Evolutionary conservation across 2,329 filamentous ascomycete genomes (phyloP), one percentile per base, ranked within the genome.

Genomic region (Monosporascus ibericus): DNA sequence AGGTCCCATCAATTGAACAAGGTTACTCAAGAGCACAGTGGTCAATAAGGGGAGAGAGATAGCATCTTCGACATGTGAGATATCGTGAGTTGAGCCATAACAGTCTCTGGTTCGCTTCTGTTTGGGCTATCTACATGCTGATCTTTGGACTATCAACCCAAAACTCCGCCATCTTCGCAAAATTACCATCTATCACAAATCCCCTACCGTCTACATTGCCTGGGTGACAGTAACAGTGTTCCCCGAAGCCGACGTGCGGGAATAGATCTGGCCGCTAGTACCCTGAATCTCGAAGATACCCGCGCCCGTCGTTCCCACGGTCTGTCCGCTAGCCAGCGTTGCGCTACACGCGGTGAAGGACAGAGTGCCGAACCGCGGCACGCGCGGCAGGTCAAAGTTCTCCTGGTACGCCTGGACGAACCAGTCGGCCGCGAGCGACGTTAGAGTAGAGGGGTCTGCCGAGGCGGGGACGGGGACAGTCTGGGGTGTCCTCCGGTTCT

Each of bases 381-480:
- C 52, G 15, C 47, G 53, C 14, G 53, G 53, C 5, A 57, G 47
- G 36, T 57, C 55, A 14, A 52, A 52, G 18, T 48, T 49, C 18
- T 48, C 34, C 40, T 57, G 55, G 48, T 57, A 57, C 4, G 55
- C 55, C 44, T 57, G 55, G 27, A 57, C 53, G 25, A 57, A 57
- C 55, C 55, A 57, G 47, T 57, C 55, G 5, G 55, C 55, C 34
- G 55, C 55, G 20, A 51, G 47, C 8, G 55, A 49, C 14, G 52
- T 52, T 24, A 55, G 22, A 1, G 42, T 18, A 18, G 48, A 44
- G 7, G 55, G 55, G 37, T 55, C 50, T 9, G 46, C 50, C 17
- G 48, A 49, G 6, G 46, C 48, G 4, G 55, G 55, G 8, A 52
- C 48, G 4, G 52, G 50, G 5, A 57, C n/a, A 5, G 48, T 50